phyloP scores from a whole-genome alignment of 1,139 yeast genomes.

The Pichia sp. region DNA sequence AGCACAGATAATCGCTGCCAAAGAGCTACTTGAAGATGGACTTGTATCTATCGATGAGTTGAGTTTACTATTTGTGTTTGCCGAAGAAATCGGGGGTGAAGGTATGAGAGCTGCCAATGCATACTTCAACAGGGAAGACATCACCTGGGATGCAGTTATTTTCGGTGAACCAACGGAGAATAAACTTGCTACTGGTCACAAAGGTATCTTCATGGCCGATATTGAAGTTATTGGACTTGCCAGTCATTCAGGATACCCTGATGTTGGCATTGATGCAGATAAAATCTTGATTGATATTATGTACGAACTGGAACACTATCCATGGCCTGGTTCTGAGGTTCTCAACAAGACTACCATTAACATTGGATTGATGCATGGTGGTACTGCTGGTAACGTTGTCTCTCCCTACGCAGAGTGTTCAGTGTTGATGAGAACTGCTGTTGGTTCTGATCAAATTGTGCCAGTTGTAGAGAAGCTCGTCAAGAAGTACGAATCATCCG shows the following conservation, averaged over 20 bases:
- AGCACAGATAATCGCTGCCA: constrained; percentile 47
- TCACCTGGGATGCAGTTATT: constrained; percentile 52
- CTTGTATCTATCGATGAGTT: constrained; percentile 47
- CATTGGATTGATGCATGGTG: constrained; percentile 52
- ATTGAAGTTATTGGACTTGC: constrained; percentile 49
- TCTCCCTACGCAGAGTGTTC: constrained; percentile 52
- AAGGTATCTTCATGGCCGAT: constrained; percentile 42
- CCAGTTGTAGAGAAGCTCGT: constrained; percentile 33
- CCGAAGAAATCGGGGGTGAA: constrained; percentile 57
- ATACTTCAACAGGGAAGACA: constrained; percentile 23
- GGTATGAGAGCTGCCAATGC: constrained; percentile 47
- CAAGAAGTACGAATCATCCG: constrained; percentile 14
- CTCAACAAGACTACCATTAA: constrained; percentile 60
- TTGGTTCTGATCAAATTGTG: constrained; percentile 34
- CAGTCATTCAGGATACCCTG: constrained; percentile 66
- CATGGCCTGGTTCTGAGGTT: constrained; percentile 43
- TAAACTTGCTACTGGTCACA: constrained; percentile 65
- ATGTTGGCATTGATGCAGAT: constrained; percentile 58
- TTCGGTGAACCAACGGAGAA: constrained; percentile 74
- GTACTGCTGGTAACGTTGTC: constrained; percentile 57
- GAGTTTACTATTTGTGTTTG: constrained; percentile 55
- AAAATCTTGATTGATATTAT: constrained; percentile 49
- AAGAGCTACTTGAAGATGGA: constrained; percentile 35
- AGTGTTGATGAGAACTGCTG: constrained; percentile 49
- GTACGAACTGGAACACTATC: constrained; percentile 30